Evolutionary conservation across 805 yeast genomes (phyloP).

Genomic region (Zygosaccharomyces siamensis): DNA sequence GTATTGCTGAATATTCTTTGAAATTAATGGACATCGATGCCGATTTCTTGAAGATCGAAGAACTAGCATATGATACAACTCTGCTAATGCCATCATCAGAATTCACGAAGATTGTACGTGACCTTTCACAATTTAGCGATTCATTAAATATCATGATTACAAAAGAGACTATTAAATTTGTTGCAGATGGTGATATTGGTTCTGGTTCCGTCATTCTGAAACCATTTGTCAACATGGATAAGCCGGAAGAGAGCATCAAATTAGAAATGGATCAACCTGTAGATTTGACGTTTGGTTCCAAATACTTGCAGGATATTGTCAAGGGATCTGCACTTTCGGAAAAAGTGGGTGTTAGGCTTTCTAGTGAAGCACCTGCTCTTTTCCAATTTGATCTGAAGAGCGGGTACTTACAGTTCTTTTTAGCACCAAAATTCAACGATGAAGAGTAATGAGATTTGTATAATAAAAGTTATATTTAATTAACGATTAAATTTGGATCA

Average conservation of each 20-base stretch:
- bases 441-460: conserved; percentile 48
- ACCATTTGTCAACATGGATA: conserved; percentile 76
- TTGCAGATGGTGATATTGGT: conserved; percentile 89
- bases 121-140: conserved; percentile 80
- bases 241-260: conserved; percentile 66
- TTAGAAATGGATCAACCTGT: conserved; percentile 84
- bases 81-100: conserved; percentile 84
- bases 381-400: conserved; percentile 82
- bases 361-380: conserved; percentile 88
- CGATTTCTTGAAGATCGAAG: conserved; percentile 89
- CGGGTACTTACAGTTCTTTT: conserved; percentile 90
- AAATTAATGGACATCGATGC: conserved; percentile 96
- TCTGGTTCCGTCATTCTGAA: conserved; percentile 81
- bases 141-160: conserved; percentile 80
- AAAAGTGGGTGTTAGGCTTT: conserved; percentile 76
- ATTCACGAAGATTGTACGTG: conserved; percentile 85
- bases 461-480: conserved; percentile 3
- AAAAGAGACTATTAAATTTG: conserved; percentile 86
- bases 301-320: conserved; percentile 84
- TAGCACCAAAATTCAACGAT: conserved; percentile 97
- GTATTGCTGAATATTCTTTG: conserved; percentile 85
- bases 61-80: conserved; percentile 83
- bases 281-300: conserved; percentile 83
- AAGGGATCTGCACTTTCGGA: conserved; percentile 79
- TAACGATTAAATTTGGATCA: neutral